Evolutionary conservation across 2,329 filamentous ascomycete species (phyloP).

Genomic region (Epicoccum sorghinum): DNA sequence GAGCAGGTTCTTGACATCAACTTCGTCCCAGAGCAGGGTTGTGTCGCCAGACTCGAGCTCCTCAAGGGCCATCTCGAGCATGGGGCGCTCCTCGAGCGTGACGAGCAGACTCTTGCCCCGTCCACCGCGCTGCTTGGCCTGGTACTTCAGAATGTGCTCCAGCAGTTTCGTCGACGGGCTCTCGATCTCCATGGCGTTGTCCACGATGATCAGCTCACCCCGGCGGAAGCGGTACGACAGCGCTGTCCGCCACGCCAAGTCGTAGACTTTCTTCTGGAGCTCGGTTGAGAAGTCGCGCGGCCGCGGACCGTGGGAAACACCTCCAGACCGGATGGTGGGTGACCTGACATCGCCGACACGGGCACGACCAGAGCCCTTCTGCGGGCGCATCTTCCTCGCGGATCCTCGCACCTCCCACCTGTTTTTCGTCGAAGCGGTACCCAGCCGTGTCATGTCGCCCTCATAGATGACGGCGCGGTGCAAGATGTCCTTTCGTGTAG

Average conservation of each 20-base stretch:
- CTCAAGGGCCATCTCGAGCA: constrained; percentile 71
- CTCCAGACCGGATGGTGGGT: constrained; percentile 82
- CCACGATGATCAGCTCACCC: constrained; percentile 85
- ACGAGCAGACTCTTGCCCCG: constrained; percentile 39
- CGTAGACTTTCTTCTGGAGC: constrained; percentile 88
- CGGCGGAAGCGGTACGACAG: constrained; percentile 88
- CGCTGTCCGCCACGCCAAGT: constrained; percentile 92
- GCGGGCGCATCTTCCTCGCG: constrained; percentile 77
- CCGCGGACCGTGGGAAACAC: constrained; percentile 87
- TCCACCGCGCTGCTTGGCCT: constrained; percentile 58
- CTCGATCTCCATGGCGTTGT: constrained; percentile 75
- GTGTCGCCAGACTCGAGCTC: constrained; percentile 71
- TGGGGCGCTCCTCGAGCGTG: constrained; percentile 42
- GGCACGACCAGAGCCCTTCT: constrained; percentile 84
- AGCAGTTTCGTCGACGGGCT: constrained; percentile 68
- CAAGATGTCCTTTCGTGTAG: constrained; percentile 87
- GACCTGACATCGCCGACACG: constrained; percentile 82
- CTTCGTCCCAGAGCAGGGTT: constrained; percentile 73
- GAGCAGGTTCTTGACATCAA: constrained; percentile 94
- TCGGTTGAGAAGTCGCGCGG: constrained; percentile 88
- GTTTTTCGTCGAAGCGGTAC: constrained; percentile 67
- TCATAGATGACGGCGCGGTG: constrained; percentile 93
- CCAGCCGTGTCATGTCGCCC: constrained; percentile 79
- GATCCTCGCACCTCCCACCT: constrained; percentile 84
- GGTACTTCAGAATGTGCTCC: constrained; percentile 69